phyloP scores from a whole-genome alignment of 768 basidiomycete species.

The Dentipellis sp. region DNA sequence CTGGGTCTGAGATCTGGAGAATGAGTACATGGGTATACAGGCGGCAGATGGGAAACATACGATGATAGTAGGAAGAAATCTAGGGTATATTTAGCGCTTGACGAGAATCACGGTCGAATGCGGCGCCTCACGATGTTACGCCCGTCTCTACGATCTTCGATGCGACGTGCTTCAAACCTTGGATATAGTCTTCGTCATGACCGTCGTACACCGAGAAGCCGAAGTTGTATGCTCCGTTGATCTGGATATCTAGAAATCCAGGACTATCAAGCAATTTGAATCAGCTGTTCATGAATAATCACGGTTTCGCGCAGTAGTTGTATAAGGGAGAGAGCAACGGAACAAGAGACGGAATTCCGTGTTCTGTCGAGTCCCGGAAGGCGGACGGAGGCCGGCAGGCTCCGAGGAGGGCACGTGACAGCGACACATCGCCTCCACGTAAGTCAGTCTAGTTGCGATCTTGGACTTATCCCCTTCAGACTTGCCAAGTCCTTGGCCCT shows the following conservation, averaged over 20 bases:
- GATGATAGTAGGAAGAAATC: constrained; percentile 38
- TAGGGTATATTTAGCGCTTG: constrained; percentile 2
- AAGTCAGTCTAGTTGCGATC: no score
- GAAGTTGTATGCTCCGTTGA: constrained; percentile 85
- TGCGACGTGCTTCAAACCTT: constrained; percentile 62
- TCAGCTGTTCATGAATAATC: no score
- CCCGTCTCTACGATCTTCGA: constrained; percentile 82
- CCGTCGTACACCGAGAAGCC: constrained; percentile 80
- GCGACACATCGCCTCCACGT: no score
- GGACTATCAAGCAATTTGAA: no score
- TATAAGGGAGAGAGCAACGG: no score
- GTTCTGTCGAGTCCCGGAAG: no score
- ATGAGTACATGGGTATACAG: background rate
- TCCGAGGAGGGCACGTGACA: no score
- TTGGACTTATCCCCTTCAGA: no score
- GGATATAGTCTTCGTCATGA: constrained; percentile 55
- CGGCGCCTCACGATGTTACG: constrained; percentile 70
- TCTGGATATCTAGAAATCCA: constrained; percentile 80
- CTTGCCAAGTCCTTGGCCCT: no score
- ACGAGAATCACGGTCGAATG: constrained; percentile 6
- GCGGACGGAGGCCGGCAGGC: no score
- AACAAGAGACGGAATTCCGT: no score
- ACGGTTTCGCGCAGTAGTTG: no score
- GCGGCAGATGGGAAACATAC: constrained; percentile 33
- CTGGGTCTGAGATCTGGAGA: constrained; percentile 47